Percentiles rank a stretch among this genome's conserved stretches.
phyloP scores from a whole-genome alignment of 306 rosid genomes.

The Cicer chorassanicum region DNA sequence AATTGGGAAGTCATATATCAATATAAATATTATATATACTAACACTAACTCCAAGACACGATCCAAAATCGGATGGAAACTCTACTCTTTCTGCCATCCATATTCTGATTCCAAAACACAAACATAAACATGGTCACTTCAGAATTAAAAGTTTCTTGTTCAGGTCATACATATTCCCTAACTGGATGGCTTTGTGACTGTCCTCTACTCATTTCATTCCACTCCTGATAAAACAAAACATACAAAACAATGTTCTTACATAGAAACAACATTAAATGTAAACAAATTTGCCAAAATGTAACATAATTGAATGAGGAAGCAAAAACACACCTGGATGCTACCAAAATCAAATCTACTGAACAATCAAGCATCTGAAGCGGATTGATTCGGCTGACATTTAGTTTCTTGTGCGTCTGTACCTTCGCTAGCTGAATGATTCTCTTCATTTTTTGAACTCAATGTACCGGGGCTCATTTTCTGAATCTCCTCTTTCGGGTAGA shows the following conservation, averaged over 20 bases:
- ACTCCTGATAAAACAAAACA: constrained; percentile 35
- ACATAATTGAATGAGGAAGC: constrained; percentile 2
- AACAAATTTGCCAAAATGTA: not conserved
- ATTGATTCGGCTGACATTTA: constrained; percentile 51
- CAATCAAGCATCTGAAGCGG: constrained; percentile 49
- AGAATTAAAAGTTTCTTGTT: constrained; percentile 48
- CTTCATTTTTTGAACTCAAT: constrained; percentile 64
- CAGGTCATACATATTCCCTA: constrained; percentile 48
- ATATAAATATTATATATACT: constrained; percentile 33
- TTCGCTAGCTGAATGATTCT: constrained; percentile 54
- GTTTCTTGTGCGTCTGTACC: constrained; percentile 60
- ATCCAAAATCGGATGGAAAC: constrained; percentile 62
- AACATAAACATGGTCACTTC: constrained; percentile 38
- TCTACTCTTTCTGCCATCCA: constrained; percentile 51
- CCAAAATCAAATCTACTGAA: constrained; percentile 42
- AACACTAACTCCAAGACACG: constrained; percentile 48
- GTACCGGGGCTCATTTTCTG: constrained; percentile 90
- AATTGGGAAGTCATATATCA: constrained; percentile 42
- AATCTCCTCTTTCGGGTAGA: constrained; percentile 92
- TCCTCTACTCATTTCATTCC: constrained; percentile 43
- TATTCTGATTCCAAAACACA: constrained; percentile 47
- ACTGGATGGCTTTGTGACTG: constrained; percentile 49
- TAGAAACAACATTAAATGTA: not conserved
- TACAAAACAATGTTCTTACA: constrained; percentile 13
- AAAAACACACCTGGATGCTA: constrained; percentile 47